Base-by-base conservation (phyloP, 2,329 filamentous ascomycete genomes). In the Paramyrothecium sp. region DNA sequence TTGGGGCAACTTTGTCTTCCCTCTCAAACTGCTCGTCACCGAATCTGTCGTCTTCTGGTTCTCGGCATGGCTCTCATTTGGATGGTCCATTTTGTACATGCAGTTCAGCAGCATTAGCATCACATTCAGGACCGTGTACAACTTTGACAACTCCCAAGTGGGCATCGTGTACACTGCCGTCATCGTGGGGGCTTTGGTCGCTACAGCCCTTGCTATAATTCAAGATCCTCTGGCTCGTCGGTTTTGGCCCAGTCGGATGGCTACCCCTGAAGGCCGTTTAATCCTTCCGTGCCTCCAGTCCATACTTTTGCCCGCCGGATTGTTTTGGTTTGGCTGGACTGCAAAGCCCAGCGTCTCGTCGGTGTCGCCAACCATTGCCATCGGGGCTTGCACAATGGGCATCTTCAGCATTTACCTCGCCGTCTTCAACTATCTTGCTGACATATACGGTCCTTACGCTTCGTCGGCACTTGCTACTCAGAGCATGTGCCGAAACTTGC, bases 241-340 rank as follows among this genome's bases (percentile, higher is more conserved):
- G 34, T 59, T 82, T 38, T 78, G 78, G 3, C 67, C 69, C 2
- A 51, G 58, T 2, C 64, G 58, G 3, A 61, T 61, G 33, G 33
- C 59, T 1, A 73, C 68, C 2, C 85, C 87, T 0, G 88, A 90
- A 65, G 82, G 81, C 0, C 77, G 88, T 1, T 73, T 91, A 0
- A 86, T 87, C 63, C 87, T 88, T 58, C 78, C 83, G 3, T 89
- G 87, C 65, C 70, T 88, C 3, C 81, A 88, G 61, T 85, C 83
- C 10, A 77, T 81, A 0, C 76, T 89, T 1, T 76, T 90, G 53
- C 88, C 88, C 0, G 80, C 85, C 3, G 87, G 88, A 0, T 71
- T 89, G 1, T 88, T 90, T 73, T 89, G 87, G 86, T 89, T 90
- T 62, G 86, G 86, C 11, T 89, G 87, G 83, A 85, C 84, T 0